Conservation (phyloP, 139 green algal genomes). For the Coelastrella sp. region DNA sequence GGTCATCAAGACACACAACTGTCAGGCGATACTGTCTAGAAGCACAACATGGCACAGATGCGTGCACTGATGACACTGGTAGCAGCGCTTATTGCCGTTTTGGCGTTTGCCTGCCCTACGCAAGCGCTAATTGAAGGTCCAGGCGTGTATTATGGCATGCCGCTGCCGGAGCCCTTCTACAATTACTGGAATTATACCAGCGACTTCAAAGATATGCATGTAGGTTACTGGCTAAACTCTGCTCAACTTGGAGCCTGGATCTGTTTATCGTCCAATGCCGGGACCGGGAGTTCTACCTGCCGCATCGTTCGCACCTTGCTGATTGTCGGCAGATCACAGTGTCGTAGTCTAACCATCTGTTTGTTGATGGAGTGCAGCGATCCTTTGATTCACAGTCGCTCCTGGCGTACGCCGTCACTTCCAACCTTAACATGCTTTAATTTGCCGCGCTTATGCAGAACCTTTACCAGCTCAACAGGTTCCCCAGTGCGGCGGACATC, state of each 20-base stretch:
- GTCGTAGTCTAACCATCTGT: too few species aligned
- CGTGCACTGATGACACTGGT: background rate
- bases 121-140: background rate
- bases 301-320: too few species aligned
- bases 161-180: constrained; percentile 21
- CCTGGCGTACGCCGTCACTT: too few species aligned
- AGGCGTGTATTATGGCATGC: constrained; percentile 8
- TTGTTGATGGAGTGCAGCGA: too few species aligned
- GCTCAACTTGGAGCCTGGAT: too few species aligned
- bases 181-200: constrained; percentile 27
- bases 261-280: too few species aligned
- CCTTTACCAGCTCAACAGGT: background rate
- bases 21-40: background rate
- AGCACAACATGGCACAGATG: background rate
- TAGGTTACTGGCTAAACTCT: background rate
- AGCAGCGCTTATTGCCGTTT: background rate
- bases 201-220: constrained; percentile 3
- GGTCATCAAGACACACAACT: background rate
- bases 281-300: too few species aligned
- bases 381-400: too few species aligned
- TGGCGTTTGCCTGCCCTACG: background rate
- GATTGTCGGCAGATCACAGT: too few species aligned
- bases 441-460: background rate
- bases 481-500: background rate
- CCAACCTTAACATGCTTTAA: background rate